These are phyloP conservation scores for Micromonas commoda DNA, from an alignment of 139 green algal genomes.

Conservation along the genomic window DNA sequence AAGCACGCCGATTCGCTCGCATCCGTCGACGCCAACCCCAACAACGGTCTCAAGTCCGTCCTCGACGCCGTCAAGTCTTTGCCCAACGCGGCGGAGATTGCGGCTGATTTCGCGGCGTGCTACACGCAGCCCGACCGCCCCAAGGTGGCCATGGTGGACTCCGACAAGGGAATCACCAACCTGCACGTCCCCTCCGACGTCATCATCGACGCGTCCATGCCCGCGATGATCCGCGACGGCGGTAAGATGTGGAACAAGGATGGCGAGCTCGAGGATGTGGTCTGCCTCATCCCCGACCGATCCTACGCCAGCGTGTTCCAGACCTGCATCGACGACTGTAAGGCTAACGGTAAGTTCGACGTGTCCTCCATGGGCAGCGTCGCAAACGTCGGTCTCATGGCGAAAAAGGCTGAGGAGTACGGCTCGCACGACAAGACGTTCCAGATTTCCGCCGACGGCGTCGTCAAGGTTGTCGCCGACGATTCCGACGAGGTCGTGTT, in stretches of 20 bases:
- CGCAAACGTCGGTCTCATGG: conserved; percentile 33
- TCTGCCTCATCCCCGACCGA: conserved; percentile 31
- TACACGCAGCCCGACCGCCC: background rate
- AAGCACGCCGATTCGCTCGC: conserved; percentile 23
- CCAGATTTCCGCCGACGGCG: conserved; percentile 1
- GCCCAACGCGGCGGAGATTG: conserved; percentile 10
- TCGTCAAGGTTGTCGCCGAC: conserved; percentile 3
- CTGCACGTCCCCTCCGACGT: conserved; percentile 36
- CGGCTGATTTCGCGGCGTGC: background rate
- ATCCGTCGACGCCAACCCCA: conserved; percentile 11
- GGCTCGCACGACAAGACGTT: conserved; percentile 37
- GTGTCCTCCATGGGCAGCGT: conserved; percentile 31
- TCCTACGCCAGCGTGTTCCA: conserved; percentile 32
- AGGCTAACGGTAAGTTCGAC: conserved; percentile 29
- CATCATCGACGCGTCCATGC: conserved; percentile 37
- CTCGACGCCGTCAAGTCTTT: background rate
- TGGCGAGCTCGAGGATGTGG: conserved; percentile 26
- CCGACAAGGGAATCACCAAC: conserved; percentile 34
- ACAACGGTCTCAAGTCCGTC: conserved; percentile 26
- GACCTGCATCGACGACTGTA: conserved; percentile 5
- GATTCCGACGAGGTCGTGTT: conserved; percentile 6
- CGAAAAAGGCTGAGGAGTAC: conserved; percentile 37
- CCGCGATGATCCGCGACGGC: conserved; percentile 24
- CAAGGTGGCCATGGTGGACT: conserved; percentile 29
- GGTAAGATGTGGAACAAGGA: conserved; percentile 35